A percentile compares a stretch with the other conserved stretches of the same genome.
These are phyloP conservation scores for Metarhizium robertsii DNA, from an alignment of 2,329 filamentous ascomycete genomes.

Conservation along the genomic window DNA sequence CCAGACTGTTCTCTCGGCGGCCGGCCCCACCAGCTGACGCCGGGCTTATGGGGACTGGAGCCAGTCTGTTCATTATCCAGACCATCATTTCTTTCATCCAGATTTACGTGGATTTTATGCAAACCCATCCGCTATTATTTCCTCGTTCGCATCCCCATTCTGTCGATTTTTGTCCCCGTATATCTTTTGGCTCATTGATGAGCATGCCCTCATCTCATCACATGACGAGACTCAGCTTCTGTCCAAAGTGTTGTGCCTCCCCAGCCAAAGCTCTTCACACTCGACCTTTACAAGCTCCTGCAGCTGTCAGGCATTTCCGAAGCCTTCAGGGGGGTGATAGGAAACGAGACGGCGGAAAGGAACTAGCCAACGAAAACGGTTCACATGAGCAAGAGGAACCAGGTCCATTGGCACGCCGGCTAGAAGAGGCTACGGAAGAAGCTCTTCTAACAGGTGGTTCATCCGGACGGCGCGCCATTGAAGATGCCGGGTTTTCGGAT, in stretches of 20 bases:
- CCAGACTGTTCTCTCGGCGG: too few relatives aligned
- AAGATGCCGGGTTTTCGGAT: constrained; percentile 55
- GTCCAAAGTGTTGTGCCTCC: background rate
- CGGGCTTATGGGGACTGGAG: too few relatives aligned
- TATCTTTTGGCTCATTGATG: background rate
- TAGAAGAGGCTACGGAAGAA: constrained; percentile 55
- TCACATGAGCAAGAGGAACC: constrained; percentile 8
- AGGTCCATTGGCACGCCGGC: constrained; percentile 45
- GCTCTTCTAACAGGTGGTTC: constrained; percentile 48
- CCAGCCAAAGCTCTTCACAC: background rate
- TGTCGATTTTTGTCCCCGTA: background rate
- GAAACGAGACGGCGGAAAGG: background rate
- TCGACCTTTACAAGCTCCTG: background rate
- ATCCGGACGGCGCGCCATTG: constrained; percentile 48
- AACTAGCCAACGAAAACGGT: background rate
- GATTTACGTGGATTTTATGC: too few relatives aligned
- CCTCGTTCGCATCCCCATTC: background rate
- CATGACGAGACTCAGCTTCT: background rate
- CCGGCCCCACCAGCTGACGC: too few relatives aligned
- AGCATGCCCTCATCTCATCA: background rate
- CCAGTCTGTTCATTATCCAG: too few relatives aligned
- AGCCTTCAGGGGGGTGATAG: background rate
- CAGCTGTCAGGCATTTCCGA: background rate
- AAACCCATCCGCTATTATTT: too few relatives aligned
- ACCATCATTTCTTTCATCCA: too few relatives aligned